A percentile compares a stretch with the other conserved stretches of the same genome.
Conservation (phyloP, 164 flowering plant genomes). For the Vitis amurensis region DNA sequence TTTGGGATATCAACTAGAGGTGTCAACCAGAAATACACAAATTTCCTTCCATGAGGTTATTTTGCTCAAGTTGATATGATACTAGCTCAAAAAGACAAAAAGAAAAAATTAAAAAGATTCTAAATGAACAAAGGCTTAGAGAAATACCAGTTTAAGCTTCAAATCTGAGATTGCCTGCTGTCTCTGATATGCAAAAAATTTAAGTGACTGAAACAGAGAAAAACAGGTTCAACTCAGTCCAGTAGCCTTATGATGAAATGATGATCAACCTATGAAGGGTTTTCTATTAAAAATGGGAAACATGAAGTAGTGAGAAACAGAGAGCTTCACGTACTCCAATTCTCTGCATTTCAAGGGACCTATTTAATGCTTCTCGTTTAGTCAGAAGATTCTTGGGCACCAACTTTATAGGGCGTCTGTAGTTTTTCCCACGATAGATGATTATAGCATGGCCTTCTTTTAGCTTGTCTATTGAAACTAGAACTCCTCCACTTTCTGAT, state of each 20-base stretch:
- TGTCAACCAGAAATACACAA: neutral
- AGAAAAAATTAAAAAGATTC: neutral
- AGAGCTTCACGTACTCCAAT: constrained; percentile 64
- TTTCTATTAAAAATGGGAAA: constrained; percentile 1
- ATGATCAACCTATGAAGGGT: neutral
- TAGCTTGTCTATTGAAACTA: constrained; percentile 67
- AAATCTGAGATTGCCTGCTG: constrained; percentile 51
- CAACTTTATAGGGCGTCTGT: constrained; percentile 57
- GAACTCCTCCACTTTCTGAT: constrained; percentile 77
- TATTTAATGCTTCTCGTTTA: constrained; percentile 63
- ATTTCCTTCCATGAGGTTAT: neutral
- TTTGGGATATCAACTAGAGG: neutral
- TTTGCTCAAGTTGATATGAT: neutral
- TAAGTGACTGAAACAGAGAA: constrained; percentile 55
- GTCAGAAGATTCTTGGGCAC: constrained; percentile 50
- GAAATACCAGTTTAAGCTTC: constrained; percentile 57
- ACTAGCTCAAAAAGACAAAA: neutral
- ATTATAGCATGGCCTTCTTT: constrained; percentile 84
- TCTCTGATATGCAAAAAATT: constrained; percentile 68
- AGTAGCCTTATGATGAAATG: neutral
- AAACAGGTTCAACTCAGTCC: neutral
- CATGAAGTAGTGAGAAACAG: neutral
- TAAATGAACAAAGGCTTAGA: neutral
- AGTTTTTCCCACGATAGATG: constrained; percentile 89
- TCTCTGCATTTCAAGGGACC: constrained; percentile 85